Base-by-base conservation (phyloP, 345 rosid species). In the Pistacia vera region DNA sequence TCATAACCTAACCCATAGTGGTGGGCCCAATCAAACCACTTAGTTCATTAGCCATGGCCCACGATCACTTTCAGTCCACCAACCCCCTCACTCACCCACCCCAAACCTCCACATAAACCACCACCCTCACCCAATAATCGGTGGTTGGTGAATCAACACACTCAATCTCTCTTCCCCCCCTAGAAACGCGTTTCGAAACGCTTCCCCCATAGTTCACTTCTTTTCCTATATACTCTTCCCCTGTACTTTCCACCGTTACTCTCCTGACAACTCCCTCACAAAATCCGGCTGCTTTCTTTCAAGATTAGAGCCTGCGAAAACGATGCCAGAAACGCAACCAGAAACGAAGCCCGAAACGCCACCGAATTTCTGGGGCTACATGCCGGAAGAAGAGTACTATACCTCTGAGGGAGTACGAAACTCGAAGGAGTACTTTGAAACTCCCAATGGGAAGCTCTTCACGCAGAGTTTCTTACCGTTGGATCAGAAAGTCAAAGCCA, bases 311-410 rank as follows among this genome's bases (percentile, higher is more conserved):
- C 16, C 18, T 5, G n/a, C 57, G 75, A 72, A 44, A 70, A 80
- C 77, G 68, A 79, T 77, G 86, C n/a, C 81, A 58, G 80, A 70
- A 73, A 76, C 70, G 74, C 78, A 77, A 35, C 73, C 81, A 58
- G 80, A 70, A 73, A 76, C 70, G 74, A 77, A 77, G 35, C 73
- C 64, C 65, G 71, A 77, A 70, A 51, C 82, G 81, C 84, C 87
- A 3, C 83, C 84, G 16, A 89, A 96, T 74, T 93, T 89, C 90
- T 96, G 98, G 97, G 99, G 98, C 13, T 16, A 81, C 84, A 85
- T 80, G 92, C 92, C 97, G 79, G 97, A 90, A 70, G 98, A 93
- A 61, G 98, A 93, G 81, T 96, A 90, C 78, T 93, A 93, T 75
- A 75, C 86, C 7, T 96, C 99, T 0, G 90, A 96, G 80, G 97